Evolutionary conservation across 1,284 basidiomycete genomes (phyloP), one percentile per base, ranked within the genome.

Genomic region (Moniliophthora roreri): DNA sequence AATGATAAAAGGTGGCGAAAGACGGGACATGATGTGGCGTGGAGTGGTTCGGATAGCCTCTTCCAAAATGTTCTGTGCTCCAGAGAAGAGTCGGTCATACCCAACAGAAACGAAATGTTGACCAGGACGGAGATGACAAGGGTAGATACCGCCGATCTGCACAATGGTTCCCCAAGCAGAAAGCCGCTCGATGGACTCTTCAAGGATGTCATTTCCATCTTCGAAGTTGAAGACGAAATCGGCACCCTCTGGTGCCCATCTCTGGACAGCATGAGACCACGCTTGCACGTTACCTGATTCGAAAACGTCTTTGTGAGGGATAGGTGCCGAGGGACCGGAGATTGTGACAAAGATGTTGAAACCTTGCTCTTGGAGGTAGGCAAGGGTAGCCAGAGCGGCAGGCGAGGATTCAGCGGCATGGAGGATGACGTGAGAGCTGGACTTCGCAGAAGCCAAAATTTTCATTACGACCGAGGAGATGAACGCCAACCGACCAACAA

Each of bases 191-290:
- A 37, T 24, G 9, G 48, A 38, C 21, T 49, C 48, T 21, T 20
- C 48, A 10, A 37, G 13, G n/a, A 49, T 26, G 23, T 10, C 21
- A 15, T n/a, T 3, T 24, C 38, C 48, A 8, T 37, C 23, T 37
- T 49, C 48, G n/a, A 49, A 49, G 38, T 40, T 49, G 38, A 49
- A 37, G 13, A 49, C 28, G 48, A 18, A 40, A 37, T 49, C 34
- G 21, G 21, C 38, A 24, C 48, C 48, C 20, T 49, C 38, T 6
- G 34, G 16, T 9, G 48, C 28, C 36, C 48, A 49, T 38, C 16
- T 49, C n/a, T 35, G 13, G 6, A 26, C 35, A 24, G 48, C 48
- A 0, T 16, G 21, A 11, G 38, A 37, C 48, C 48, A 49, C 10
- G 24, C 11, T 24, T 49, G 34, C 8, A 24, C 36, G n/a, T 49